A percentile compares a stretch with the other conserved stretches of the same genome.
phyloP scores from a whole-genome alignment of 1,139 yeast species.

The Geotrichum reessii region DNA sequence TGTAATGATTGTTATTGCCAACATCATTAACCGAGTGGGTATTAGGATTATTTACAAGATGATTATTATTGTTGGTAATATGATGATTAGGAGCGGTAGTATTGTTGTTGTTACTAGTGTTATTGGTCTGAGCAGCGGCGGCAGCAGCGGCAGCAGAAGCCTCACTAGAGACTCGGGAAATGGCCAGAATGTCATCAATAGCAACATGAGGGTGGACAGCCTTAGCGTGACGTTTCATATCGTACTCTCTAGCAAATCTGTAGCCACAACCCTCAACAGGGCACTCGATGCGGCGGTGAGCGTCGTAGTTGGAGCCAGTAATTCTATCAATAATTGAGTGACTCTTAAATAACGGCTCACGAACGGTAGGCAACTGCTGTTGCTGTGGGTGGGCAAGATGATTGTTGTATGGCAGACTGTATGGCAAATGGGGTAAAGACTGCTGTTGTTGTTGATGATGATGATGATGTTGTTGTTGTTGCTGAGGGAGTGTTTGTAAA shows the following conservation, averaged over 20 bases:
- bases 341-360: slow-evolving; percentile 17
- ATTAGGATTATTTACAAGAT: background rate
- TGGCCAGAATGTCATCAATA: slow-evolving; percentile 13
- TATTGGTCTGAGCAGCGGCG: background rate
- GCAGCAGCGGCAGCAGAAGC: background rate
- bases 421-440: slow-evolving; percentile 15
- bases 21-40: background rate
- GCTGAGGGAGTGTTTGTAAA: slow-evolving; percentile 1
- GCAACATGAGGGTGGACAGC: slow-evolving; percentile 25
- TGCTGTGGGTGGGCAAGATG: slow-evolving; percentile 3
- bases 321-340: slow-evolving; percentile 32
- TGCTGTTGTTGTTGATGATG: slow-evolving; percentile 16
- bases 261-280: slow-evolving; percentile 33
- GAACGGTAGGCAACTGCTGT: slow-evolving; percentile 15
- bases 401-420: slow-evolving; percentile 11
- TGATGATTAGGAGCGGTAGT: background rate
- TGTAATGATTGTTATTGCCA: background rate
- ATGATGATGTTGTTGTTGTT: slow-evolving; percentile 1
- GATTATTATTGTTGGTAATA: background rate
- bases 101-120: background rate
- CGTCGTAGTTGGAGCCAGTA: slow-evolving; percentile 37
- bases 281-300: slow-evolving; percentile 33
- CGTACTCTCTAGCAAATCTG: slow-evolving; percentile 39
- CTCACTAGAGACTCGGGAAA: slow-evolving; percentile 1
- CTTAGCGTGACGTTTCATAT: slow-evolving; percentile 37